Conservation (phyloP, 192 early-diverging fungal genomes). For the Endogone sp. region DNA sequence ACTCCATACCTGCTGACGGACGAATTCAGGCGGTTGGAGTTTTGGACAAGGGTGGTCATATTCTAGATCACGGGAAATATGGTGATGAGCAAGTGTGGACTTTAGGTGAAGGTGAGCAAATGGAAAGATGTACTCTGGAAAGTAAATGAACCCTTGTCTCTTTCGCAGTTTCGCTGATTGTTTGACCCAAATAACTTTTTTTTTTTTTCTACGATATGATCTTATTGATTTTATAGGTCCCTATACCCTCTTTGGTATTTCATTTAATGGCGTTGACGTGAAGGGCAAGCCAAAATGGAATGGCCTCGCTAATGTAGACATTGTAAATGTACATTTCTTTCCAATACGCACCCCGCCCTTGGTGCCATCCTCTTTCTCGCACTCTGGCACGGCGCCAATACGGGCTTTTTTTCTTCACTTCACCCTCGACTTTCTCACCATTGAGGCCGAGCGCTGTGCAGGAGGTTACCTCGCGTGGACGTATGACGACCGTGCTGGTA, state of each 20-base stretch:
- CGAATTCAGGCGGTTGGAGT: constrained; percentile 32
- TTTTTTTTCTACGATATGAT: constrained; percentile 1
- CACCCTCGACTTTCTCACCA: background rate
- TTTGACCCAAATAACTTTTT: constrained; percentile 10
- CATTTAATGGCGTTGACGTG: constrained; percentile 47
- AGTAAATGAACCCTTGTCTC: background rate
- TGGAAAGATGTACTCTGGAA: background rate
- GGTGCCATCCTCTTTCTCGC: constrained; percentile 7
- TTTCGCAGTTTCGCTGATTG: background rate
- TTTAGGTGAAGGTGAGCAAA: constrained; percentile 42
- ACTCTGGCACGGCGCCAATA: background rate
- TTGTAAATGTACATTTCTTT: background rate
- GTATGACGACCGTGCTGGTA: too few species aligned
- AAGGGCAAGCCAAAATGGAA: constrained; percentile 40
- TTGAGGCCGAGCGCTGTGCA: too few species aligned
- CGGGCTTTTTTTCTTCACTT: background rate
- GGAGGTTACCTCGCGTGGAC: too few species aligned
- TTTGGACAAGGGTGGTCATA: constrained; percentile 27
- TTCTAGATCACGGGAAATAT: constrained; percentile 50
- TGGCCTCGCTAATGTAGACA: constrained; percentile 46
- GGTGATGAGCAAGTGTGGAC: constrained; percentile 54
- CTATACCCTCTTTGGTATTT: constrained; percentile 50
- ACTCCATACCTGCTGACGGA: constrained; percentile 33
- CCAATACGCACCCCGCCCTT: constrained; percentile 4
- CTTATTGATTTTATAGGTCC: constrained; percentile 25